Evolutionary conservation across 148 eudicot species (phyloP), one percentile per base, ranked within the genome.

Genomic region (Pouteria glomerata): DNA sequence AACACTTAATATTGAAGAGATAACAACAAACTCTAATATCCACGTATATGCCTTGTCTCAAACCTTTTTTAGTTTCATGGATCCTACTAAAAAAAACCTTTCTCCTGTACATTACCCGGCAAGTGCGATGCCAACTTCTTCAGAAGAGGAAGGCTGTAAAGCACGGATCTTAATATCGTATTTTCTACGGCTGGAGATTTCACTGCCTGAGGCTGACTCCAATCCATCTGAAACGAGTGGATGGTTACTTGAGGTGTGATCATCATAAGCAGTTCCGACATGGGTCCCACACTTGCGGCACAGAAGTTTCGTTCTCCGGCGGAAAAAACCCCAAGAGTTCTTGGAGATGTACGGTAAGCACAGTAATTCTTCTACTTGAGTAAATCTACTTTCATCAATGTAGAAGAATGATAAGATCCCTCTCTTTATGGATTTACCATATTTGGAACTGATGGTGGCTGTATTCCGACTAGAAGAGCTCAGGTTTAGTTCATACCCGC

Each of bases 401-500:
- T 78, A 76, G 82, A 77, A 82, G 79, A 87, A 92, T 19, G 97
- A 89, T 42, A 91, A 82, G 71, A 81, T 83, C 29, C 97, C 97
- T 66, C 70, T 84, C 77, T 83, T 91, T 50, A 91, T 84, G 14
- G 85, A 85, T 80, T 89, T 91, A 8, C 84, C 85, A 57, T 91
- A 91, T 67, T 91, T 89, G 26, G 87, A 85, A 69, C 94, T 89
- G 0, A 89, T 87, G 23, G 77, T 69, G 6, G 96, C 82, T 1
- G 89, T 84, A 59, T 89, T 88, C 23, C 93, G 85, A 51, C 81
- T 81, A 64, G 86, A 84, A 3, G 97, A 92, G 67, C 78, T 85
- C 39, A 92, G 82, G 79, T 92, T 89, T 19, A 89, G 73, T 65
- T 89, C 88, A 67, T 84, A 89, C 65, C 97, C 97, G 77, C 93